Evolutionary conservation across 495 filamentous ascomycete species (phyloP).

Genomic region (Hyaloscypha finlandica): DNA sequence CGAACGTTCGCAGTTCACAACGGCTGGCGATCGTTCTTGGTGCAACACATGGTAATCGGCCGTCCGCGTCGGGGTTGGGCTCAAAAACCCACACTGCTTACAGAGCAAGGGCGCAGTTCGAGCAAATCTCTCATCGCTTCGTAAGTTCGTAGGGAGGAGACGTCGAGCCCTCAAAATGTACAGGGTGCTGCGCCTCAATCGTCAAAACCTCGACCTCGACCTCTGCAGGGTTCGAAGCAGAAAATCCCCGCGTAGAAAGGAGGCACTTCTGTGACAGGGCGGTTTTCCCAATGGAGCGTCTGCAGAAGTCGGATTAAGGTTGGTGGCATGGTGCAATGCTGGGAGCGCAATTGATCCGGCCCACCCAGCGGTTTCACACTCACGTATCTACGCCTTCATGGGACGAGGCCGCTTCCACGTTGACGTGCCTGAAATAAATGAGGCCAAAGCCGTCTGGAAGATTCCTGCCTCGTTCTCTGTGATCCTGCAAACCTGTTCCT

Average conservation of each 20-base stretch:
- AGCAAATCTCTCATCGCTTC: not conserved
- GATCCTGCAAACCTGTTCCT: not conserved
- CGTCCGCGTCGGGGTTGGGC: not conserved
- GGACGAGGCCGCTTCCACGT: not conserved
- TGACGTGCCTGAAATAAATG: not conserved
- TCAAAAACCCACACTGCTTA: conserved; percentile 1
- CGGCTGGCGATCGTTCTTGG: conserved; percentile 10
- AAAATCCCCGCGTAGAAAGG: not conserved
- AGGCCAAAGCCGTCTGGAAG: not conserved
- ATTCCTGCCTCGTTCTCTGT: not conserved
- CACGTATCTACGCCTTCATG: not conserved
- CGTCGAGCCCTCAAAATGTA: conserved; percentile 11
- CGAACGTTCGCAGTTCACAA: not conserved
- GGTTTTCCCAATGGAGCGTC: not conserved
- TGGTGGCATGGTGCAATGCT: conserved; percentile 6
- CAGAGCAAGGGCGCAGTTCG: not conserved
- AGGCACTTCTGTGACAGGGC: conserved; percentile 20
- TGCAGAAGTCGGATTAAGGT: conserved; percentile 22
- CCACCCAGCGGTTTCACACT: not conserved
- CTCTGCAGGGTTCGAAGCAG: conserved; percentile 11
- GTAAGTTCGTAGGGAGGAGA: not conserved
- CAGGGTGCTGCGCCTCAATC: conserved; percentile 26
- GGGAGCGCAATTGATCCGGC: not conserved
- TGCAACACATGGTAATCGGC: not conserved
- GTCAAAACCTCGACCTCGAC: not conserved